Percentiles rank a stretch among this genome's conserved stretches.
Evolutionary conservation across 1,284 basidiomycete species (phyloP).

Genomic region (Ganoderma resinaceum): DNA sequence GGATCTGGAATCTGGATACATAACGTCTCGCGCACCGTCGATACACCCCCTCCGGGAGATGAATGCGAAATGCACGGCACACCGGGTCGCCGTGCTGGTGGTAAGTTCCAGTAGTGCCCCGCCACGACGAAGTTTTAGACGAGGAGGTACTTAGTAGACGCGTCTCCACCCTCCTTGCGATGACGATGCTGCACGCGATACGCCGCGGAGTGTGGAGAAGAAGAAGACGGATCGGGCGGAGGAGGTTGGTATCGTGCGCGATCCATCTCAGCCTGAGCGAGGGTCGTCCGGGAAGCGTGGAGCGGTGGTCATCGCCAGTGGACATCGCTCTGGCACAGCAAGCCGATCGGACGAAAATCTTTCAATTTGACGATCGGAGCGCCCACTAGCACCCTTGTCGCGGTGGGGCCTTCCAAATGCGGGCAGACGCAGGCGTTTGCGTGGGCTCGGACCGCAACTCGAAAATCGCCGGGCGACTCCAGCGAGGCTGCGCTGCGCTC

Average conservation of each 20-base stretch:
- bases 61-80: neutral
- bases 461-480: neutral
- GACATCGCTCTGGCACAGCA: conserved; percentile 6
- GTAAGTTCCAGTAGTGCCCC: too few species aligned
- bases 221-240: neutral
- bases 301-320: conserved; percentile 15
- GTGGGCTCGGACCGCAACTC: neutral
- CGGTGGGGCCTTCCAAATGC: neutral
- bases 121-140: conserved; percentile 1
- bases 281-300: conserved; percentile 24
- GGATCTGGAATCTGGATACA: neutral
- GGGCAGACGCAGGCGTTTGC: neutral
- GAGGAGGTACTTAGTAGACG: neutral
- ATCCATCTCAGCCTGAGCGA: neutral
- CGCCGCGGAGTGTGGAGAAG: conserved; percentile 11
- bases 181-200: neutral
- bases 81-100: neutral
- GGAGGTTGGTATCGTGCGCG: neutral
- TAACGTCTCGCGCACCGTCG: neutral
- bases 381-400: neutral
- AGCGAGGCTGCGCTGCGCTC: neutral
- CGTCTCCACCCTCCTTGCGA: neutral
- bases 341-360: neutral
- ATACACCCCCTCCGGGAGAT: neutral
- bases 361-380: neutral